phyloP scores from a whole-genome alignment of 1,139 yeast species.

The Yamadazyma aaseri region DNA sequence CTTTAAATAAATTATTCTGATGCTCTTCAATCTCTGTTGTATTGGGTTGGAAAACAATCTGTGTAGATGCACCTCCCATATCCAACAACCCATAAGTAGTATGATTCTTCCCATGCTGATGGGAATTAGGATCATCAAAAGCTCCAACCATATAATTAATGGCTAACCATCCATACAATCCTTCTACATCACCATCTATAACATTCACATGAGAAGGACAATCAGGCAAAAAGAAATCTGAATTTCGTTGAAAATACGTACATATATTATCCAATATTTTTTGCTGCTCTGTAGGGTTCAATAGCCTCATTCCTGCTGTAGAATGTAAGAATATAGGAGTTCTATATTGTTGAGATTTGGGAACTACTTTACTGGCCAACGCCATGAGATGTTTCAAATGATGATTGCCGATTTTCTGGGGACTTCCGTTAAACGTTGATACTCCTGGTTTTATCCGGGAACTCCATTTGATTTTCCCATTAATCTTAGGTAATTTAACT shows the following conservation, averaged over 20 bases:
- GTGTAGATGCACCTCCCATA: slow-evolving; percentile 90
- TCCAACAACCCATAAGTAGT: slow-evolving; percentile 73
- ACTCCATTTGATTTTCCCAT: slow-evolving; percentile 52
- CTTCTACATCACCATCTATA: slow-evolving; percentile 77
- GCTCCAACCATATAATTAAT: slow-evolving; percentile 67
- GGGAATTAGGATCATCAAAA: slow-evolving; percentile 48
- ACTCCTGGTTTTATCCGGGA: slow-evolving; percentile 68
- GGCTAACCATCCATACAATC: slow-evolving; percentile 80
- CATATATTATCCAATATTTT: slow-evolving; percentile 56
- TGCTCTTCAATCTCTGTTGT: slow-evolving; percentile 54
- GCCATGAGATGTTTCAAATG: slow-evolving; percentile 58
- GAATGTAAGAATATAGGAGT: slow-evolving; percentile 80
- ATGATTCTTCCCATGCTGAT: slow-evolving; percentile 52
- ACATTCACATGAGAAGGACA: slow-evolving; percentile 62
- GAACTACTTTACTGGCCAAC: slow-evolving; percentile 59
- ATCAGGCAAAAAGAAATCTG: slow-evolving; percentile 58
- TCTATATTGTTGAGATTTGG: slow-evolving; percentile 61
- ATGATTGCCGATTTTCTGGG: slow-evolving; percentile 55
- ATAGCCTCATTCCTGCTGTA: slow-evolving; percentile 77
- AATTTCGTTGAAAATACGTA: slow-evolving; percentile 46
- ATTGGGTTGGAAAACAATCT: slow-evolving; percentile 75
- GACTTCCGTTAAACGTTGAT: slow-evolving; percentile 50
- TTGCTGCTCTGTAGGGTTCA: slow-evolving; percentile 54
- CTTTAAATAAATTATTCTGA: slow-evolving; percentile 50
- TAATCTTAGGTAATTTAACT: slow-evolving; percentile 38